A percentile compares a stretch with the other conserved stretches of the same genome.
phyloP scores from a whole-genome alignment of 192 early-diverging fungal genomes.

The Powellomyces hirtus region DNA sequence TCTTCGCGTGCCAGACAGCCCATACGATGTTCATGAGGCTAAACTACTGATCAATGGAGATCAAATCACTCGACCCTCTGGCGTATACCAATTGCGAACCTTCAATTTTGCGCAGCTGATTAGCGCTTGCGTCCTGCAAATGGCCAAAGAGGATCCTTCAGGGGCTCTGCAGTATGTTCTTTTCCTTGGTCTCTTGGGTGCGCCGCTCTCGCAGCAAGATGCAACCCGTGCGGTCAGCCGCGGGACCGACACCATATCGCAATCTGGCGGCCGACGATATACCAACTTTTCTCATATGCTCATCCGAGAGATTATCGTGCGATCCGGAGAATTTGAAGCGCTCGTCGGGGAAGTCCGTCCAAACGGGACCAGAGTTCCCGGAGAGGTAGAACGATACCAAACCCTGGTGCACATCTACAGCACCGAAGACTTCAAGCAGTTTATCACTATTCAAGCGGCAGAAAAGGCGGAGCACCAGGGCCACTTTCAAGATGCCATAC shows the following conservation, averaged over 20 bases:
- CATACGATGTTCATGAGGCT: conserved; percentile 41
- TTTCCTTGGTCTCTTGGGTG: conserved; percentile 56
- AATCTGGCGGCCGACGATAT: conserved; percentile 60
- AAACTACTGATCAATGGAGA: neutral
- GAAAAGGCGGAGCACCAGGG: conserved; percentile 69
- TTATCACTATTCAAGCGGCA: conserved; percentile 67
- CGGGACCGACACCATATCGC: neutral
- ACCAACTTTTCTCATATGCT: conserved; percentile 47
- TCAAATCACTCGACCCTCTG: conserved; percentile 4
- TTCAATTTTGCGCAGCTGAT: conserved; percentile 60
- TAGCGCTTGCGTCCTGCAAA: conserved; percentile 40
- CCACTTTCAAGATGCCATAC: conserved; percentile 67
- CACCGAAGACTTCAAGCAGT: conserved; percentile 60
- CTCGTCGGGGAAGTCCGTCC: conserved; percentile 28
- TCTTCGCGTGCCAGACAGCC: conserved; percentile 64
- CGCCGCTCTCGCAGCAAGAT: conserved; percentile 1
- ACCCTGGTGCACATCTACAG: conserved; percentile 59
- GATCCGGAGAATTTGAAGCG: conserved; percentile 14
- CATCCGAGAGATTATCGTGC: conserved; percentile 51
- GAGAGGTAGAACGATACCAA: conserved; percentile 64
- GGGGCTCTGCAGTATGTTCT: conserved; percentile 65
- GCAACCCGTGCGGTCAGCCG: neutral
- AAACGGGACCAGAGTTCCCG: conserved; percentile 30
- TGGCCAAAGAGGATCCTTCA: conserved; percentile 41
- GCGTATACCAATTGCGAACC: conserved; percentile 22